These are phyloP conservation scores for Fraxinus baroniana DNA, from an alignment of 305 asterid species.

Conservation along the genomic window DNA sequence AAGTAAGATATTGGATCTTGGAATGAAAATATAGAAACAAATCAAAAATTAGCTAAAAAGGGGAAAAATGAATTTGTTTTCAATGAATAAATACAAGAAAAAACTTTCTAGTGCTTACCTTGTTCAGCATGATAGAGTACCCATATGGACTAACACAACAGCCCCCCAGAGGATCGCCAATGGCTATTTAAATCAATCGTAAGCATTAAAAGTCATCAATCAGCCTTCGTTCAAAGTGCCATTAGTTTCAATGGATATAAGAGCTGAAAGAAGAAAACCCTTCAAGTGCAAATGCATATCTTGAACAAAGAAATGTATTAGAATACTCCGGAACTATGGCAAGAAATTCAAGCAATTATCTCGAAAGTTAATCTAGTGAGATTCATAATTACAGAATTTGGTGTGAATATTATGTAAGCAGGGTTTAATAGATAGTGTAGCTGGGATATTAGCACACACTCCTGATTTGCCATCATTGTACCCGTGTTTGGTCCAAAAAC, in stretches of 20 bases:
- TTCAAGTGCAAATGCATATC: conserved; percentile 11
- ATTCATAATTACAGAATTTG: not conserved
- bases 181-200: conserved; percentile 52
- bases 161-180: conserved; percentile 91
- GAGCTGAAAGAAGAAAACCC: conserved; percentile 6
- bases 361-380: not conserved
- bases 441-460: not conserved
- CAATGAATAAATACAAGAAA: conserved; percentile 14
- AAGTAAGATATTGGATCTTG: conserved; percentile 11
- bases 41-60: conserved; percentile 4
- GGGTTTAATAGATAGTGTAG: not conserved
- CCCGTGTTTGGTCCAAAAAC: not conserved
- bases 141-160: conserved; percentile 85
- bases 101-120: conserved; percentile 50
- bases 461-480: not conserved
- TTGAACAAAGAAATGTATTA: not conserved
- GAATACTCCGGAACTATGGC: not conserved
- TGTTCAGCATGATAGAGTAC: conserved; percentile 76
- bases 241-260: not conserved
- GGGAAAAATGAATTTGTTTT: not conserved
- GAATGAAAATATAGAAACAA: not conserved
- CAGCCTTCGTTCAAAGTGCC: conserved; percentile 5
- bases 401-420: not conserved
- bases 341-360: not conserved
- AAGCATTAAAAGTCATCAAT: conserved; percentile 21